Evolutionary conservation across 2,329 filamentous ascomycete species (phyloP).

Genomic region (Hypoxylon sp.): DNA sequence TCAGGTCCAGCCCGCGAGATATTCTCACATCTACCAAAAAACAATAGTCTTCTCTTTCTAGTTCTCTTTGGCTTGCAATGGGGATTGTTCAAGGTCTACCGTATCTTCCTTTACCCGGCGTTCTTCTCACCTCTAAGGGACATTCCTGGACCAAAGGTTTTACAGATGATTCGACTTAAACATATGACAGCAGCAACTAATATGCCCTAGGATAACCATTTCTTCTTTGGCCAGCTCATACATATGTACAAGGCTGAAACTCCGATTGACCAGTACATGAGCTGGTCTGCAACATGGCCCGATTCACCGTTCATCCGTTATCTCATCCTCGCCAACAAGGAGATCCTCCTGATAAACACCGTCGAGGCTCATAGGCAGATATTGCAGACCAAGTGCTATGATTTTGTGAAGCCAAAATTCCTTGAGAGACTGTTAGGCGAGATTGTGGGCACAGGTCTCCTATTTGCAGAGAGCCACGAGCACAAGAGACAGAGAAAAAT

Average conservation of each 20-base stretch:
- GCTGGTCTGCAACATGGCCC: slow-evolving; percentile 46
- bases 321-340: slow-evolving; percentile 45
- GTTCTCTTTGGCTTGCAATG: slow-evolving; percentile 25
- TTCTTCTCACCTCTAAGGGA: slow-evolving; percentile 31
- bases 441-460: slow-evolving; percentile 51
- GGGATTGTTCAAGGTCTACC: slow-evolving; percentile 26
- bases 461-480: slow-evolving; percentile 54
- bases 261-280: slow-evolving; percentile 42
- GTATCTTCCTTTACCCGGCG: slow-evolving; percentile 30
- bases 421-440: slow-evolving; percentile 46
- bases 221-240: slow-evolving; percentile 37
- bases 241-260: slow-evolving; percentile 34
- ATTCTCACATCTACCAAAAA: slow-evolving; percentile 1
- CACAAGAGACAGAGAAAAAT: slow-evolving; percentile 53
- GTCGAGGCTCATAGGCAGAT: slow-evolving; percentile 49
- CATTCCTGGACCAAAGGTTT: slow-evolving; percentile 33
- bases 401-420: slow-evolving; percentile 51
- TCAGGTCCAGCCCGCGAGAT: slow-evolving; percentile 6
- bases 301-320: slow-evolving; percentile 48
- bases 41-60: slow-evolving; percentile 9
- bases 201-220: slow-evolving; percentile 32
- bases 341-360: slow-evolving; percentile 48
- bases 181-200: not conserved
- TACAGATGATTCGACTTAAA: not conserved
- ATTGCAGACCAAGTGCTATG: slow-evolving; percentile 49